Evolutionary conservation across 2,329 filamentous ascomycete species (phyloP).

Genomic region (Fusarium hostae): DNA sequence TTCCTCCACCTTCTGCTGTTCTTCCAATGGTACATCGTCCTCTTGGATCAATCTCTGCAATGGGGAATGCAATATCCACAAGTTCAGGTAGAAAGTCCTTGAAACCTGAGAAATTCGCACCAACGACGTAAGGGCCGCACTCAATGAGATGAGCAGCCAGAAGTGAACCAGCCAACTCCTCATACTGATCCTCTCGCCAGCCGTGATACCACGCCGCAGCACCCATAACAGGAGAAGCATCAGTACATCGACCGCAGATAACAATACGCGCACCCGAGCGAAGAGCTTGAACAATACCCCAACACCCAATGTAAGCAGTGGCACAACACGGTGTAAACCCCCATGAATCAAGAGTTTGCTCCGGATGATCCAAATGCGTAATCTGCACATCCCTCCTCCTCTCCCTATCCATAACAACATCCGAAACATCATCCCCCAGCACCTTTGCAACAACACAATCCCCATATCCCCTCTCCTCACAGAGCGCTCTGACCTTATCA

Average conservation of each 20-base stretch:
- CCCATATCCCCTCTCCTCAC: slow-evolving; percentile 44
- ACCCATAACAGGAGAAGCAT: slow-evolving; percentile 65
- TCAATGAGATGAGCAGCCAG: slow-evolving; percentile 66
- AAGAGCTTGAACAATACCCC: slow-evolving; percentile 58
- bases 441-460: slow-evolving; percentile 52
- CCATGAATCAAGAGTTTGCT: slow-evolving; percentile 46
- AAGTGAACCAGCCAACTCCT: slow-evolving; percentile 61
- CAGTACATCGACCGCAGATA: slow-evolving; percentile 60
- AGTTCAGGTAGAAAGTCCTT: slow-evolving; percentile 45
- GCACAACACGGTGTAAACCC: slow-evolving; percentile 43
- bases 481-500: slow-evolving; percentile 45
- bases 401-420: slow-evolving; percentile 34
- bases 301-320: slow-evolving; percentile 61
- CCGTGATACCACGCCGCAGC: slow-evolving; percentile 66
- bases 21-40: slow-evolving; percentile 52
- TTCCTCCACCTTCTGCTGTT: slow-evolving; percentile 49
- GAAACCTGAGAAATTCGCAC: slow-evolving; percentile 65
- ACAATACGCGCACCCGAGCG: slow-evolving; percentile 58
- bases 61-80: slow-evolving; percentile 50
- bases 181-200: slow-evolving; percentile 60
- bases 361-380: slow-evolving; percentile 46
- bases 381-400: slow-evolving; percentile 31
- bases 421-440: slow-evolving; percentile 53
- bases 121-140: slow-evolving; percentile 64
- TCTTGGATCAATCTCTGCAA: slow-evolving; percentile 51